Evolutionary conservation across 2,329 filamentous ascomycete genomes (phyloP), one percentile per base, ranked within the genome.

Genomic region (Fusarium siculi): DNA sequence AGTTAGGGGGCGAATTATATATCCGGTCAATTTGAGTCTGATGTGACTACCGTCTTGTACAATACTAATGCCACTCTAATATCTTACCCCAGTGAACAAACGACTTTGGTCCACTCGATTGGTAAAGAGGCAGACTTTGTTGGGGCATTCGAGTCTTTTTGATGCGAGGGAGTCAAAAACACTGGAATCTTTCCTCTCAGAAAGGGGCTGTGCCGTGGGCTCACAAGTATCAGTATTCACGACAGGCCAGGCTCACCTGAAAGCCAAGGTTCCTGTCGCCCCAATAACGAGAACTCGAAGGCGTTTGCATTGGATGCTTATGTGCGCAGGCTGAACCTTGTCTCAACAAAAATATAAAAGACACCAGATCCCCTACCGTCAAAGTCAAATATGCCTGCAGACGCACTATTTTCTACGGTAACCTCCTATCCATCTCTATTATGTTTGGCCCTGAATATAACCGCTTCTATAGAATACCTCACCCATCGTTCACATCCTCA

Each of bases 1-100:
- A 63, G 30, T 12, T 53, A 56, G 59, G 65, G 65, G 73, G 76
- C 63, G 71, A 72, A 64, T 61, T 71, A 76, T 63, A 77, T 78
- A 76, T 75, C 74, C 72, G 64, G 63, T 61, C 63, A 60, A 73
- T 63, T 63, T 70, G 46, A 75, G 46, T 47, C 34, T 39, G 23
- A 37, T 37, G 9, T 21, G 32, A 53, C 10, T 7, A 37, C 18
- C 18, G 9, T 16, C 23, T n/a, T 39, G 23, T 7, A 9, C 34
- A 50, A 30, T 50, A 34, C 9, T 30, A 16, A 47, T 11, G 6
- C 4, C 5, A 9, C 16, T 50, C n/a, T 11, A 34, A 32, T 34
- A 34, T 50, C 47, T 5, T 18, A 19, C 11, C 47, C 11, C 11
- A 50, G n/a, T 23, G n/a, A 19, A 34, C 11, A 19, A 18, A 23